Evolutionary conservation across 2,329 filamentous ascomycete species (phyloP).

Genomic region (Alternaria rosae): DNA sequence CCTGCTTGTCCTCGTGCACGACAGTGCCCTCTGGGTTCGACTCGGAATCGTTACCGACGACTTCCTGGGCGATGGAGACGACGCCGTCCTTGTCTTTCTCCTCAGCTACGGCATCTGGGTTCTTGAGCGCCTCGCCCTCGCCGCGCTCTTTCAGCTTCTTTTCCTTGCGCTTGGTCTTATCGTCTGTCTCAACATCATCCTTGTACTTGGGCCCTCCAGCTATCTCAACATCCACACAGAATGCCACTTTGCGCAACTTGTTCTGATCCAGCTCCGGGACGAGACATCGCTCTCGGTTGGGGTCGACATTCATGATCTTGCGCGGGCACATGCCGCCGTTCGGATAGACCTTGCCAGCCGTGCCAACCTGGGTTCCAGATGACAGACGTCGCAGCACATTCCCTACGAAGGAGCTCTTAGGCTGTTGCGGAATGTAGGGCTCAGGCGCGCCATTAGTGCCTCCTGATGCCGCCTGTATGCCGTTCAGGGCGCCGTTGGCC

Average conservation of each 20-base stretch:
- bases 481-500: slow-evolving; percentile 50
- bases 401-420: slow-evolving; percentile 78
- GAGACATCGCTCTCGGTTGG: slow-evolving; percentile 76
- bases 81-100: slow-evolving; percentile 64
- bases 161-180: slow-evolving; percentile 60
- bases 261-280: slow-evolving; percentile 80
- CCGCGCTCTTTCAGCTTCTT: slow-evolving; percentile 70
- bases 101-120: slow-evolving; percentile 62
- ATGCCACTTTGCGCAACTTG: slow-evolving; percentile 87
- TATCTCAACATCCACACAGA: slow-evolving; percentile 97
- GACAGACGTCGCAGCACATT: slow-evolving; percentile 84
- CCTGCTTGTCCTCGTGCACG: slow-evolving; percentile 45
- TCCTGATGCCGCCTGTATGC: slow-evolving; percentile 41
- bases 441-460: slow-evolving; percentile 48
- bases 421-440: slow-evolving; percentile 77
- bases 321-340: slow-evolving; percentile 79
- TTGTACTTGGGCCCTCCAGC: slow-evolving; percentile 82
- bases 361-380: slow-evolving; percentile 58
- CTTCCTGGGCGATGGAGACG: slow-evolving; percentile 43
- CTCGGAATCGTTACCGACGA: slow-evolving; percentile 53
- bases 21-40: slow-evolving; percentile 52
- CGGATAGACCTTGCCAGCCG: slow-evolving; percentile 60
- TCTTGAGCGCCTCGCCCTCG: slow-evolving; percentile 77
- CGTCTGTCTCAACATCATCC: slow-evolving; percentile 62
- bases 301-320: slow-evolving; percentile 84